phyloP scores from a whole-genome alignment of 2,329 filamentous ascomycete species.

The Fusarium sp. region DNA sequence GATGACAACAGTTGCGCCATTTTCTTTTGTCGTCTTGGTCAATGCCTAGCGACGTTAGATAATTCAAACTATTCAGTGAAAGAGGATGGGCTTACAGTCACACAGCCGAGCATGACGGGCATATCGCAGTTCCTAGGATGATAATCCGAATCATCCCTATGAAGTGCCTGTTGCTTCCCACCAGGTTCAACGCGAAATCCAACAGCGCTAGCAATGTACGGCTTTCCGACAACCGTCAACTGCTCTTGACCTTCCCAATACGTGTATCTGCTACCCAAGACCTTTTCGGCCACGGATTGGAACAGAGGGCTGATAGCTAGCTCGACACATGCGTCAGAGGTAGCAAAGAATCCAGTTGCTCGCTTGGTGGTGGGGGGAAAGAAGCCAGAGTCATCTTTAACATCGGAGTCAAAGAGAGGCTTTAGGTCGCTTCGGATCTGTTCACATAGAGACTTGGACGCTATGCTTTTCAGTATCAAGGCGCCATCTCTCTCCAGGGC shows the following conservation, averaged over 20 bases:
- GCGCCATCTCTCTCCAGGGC: not conserved
- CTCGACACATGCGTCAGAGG: not conserved
- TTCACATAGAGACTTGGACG: not conserved
- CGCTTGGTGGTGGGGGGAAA: not conserved
- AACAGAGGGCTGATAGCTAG: fast-evolving
- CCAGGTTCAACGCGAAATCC: not conserved
- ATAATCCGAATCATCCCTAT: not conserved
- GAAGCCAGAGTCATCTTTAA: not conserved
- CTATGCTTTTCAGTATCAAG: not conserved
- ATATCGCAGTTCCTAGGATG: not conserved
- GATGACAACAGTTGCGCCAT: fast-evolving
- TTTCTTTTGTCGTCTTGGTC: fast-evolving
- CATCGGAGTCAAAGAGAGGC: not conserved
- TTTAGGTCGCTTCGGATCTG: fast-evolving
- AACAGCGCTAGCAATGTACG: not conserved
- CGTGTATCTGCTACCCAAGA: fast-evolving
- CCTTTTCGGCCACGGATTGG: fast-evolving
- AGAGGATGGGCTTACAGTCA: not conserved
- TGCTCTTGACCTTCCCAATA: not conserved
- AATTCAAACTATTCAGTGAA: too few relatives aligned
- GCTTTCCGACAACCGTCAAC: not conserved
- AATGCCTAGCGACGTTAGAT: not conserved
- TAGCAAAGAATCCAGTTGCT: not conserved
- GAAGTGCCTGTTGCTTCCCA: not conserved
- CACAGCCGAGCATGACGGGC: not conserved